A percentile compares a stretch with the other conserved stretches of the same genome.
Conservation (phyloP, 208 protist species). For the Zelonia costaricensis region DNA sequence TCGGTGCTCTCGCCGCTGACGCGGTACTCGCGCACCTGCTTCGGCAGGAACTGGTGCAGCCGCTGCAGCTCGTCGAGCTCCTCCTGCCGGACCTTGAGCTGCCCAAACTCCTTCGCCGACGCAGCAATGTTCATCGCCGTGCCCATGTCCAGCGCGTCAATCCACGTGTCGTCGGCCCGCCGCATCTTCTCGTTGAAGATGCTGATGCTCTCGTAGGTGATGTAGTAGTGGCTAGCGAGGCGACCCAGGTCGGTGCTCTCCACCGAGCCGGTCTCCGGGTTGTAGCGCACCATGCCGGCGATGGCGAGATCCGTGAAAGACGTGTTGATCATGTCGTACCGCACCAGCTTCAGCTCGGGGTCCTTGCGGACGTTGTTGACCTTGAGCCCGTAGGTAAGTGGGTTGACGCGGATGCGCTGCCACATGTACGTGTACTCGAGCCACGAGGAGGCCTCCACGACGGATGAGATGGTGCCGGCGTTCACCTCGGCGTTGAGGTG, state of each 20-base stretch:
- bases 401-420: constrained; percentile 97
- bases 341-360: constrained; percentile 79
- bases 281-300: constrained; percentile 96
- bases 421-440: constrained; percentile 98
- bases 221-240: constrained; percentile 98
- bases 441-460: constrained; percentile 95
- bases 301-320: constrained; percentile 95
- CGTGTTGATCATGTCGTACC: constrained; percentile 96
- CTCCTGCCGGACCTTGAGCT: constrained; percentile 96
- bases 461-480: constrained; percentile 96
- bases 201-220: constrained; percentile 95
- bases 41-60: constrained; percentile 66
- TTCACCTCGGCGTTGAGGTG: constrained; percentile 99
- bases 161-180: constrained; percentile 80
- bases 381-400: constrained; percentile 95
- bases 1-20: constrained; percentile 82
- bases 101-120: constrained; percentile 95
- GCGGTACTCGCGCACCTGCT: constrained; percentile 60
- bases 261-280: constrained; percentile 95
- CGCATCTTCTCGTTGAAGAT: constrained; percentile 95
- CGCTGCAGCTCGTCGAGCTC: constrained; percentile 95
- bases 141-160: constrained; percentile 87
- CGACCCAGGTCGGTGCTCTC: constrained; percentile 96
- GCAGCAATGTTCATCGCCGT: constrained; percentile 93
- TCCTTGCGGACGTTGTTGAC: constrained; percentile 93